phyloP scores from a whole-genome alignment of 2,329 filamentous ascomycete genomes.

The Chrysoporthe deuterocubensis region DNA sequence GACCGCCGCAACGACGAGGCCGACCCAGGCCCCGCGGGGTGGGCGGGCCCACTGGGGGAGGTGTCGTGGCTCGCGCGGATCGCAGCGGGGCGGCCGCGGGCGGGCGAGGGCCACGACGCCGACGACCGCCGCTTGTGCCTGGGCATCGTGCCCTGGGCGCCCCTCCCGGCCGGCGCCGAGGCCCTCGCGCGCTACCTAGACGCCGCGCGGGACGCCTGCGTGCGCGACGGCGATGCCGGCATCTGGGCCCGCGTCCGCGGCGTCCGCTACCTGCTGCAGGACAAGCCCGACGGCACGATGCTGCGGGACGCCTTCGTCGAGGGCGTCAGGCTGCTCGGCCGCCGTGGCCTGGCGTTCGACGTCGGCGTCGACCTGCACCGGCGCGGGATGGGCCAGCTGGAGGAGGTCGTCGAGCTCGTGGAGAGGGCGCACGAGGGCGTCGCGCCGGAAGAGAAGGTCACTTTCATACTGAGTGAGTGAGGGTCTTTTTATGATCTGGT shows the following conservation, averaged over 20 bases:
- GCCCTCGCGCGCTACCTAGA: slow-evolving; percentile 69
- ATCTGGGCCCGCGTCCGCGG: slow-evolving; percentile 74
- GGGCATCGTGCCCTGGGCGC: slow-evolving; percentile 85
- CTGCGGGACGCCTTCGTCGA: slow-evolving; percentile 67
- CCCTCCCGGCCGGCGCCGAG: slow-evolving; percentile 66
- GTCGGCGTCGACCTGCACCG: slow-evolving; percentile 80
- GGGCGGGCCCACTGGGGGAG: slow-evolving; percentile 72
- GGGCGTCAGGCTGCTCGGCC: slow-evolving; percentile 66
- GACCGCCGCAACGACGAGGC: slow-evolving; percentile 67
- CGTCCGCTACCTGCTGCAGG: slow-evolving; percentile 82
- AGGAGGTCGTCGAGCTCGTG: slow-evolving; percentile 73
- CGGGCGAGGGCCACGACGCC: slow-evolving; percentile 62
- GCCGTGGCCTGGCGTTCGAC: slow-evolving; percentile 73
- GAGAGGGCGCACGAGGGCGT: slow-evolving; percentile 66
- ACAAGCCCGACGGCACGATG: slow-evolving; percentile 70
- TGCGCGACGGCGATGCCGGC: slow-evolving; percentile 54
- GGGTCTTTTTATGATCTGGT: too few relatives aligned
- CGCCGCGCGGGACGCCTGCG: slow-evolving; percentile 56
- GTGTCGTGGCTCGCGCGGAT: slow-evolving; percentile 71
- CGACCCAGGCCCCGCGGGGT: slow-evolving; percentile 50
- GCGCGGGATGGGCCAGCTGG: slow-evolving; percentile 75
- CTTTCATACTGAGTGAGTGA: slow-evolving; percentile 72
- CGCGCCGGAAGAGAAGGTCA: slow-evolving; percentile 61
- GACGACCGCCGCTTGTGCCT: slow-evolving; percentile 54
- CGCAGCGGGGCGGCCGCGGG: slow-evolving; percentile 59